Evolutionary conservation across 2,329 filamentous ascomycete genomes (phyloP).

Genomic region (Neopestalotiopsis rosae): DNA sequence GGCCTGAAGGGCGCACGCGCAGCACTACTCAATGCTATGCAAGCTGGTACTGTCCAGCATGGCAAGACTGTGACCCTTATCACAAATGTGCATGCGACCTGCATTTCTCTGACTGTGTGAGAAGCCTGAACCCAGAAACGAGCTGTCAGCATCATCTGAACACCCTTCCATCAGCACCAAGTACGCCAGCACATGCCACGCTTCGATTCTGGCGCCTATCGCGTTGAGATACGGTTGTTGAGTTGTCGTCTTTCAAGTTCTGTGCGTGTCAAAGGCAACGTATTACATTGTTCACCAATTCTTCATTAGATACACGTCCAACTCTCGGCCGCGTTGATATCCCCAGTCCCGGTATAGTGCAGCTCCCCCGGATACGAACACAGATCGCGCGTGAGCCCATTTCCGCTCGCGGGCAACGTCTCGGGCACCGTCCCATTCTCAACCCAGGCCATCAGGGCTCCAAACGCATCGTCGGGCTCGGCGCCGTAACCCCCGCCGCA

Average conservation of each 20-base stretch:
- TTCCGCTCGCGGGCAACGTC: constrained; percentile 1
- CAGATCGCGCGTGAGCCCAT: constrained; percentile 6
- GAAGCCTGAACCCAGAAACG: no score
- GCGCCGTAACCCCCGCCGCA: constrained; percentile 11
- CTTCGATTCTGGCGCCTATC: no score
- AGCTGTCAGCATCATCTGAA: no score
- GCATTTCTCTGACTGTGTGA: no score
- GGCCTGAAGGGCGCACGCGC: neutral
- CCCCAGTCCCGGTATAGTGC: constrained; percentile 5
- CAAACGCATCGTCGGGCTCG: constrained; percentile 2
- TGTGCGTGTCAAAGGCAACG: neutral
- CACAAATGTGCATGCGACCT: no score
- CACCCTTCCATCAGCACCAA: no score
- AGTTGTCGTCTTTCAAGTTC: neutral
- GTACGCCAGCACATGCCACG: no score
- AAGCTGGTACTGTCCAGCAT: no score
- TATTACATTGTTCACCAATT: neutral
- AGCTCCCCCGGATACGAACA: constrained; percentile 4
- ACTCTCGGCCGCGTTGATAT: constrained; percentile 5
- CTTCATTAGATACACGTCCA: constrained; percentile 10
- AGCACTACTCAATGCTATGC: neutral
- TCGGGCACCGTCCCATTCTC: constrained; percentile 16
- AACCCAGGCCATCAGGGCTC: constrained; percentile 5
- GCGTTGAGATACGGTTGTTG: neutral
- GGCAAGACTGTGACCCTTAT: no score